Evolutionary conservation across 2,329 filamentous ascomycete species (phyloP).

Genomic region (Ophidiomyces ophidiicola): DNA sequence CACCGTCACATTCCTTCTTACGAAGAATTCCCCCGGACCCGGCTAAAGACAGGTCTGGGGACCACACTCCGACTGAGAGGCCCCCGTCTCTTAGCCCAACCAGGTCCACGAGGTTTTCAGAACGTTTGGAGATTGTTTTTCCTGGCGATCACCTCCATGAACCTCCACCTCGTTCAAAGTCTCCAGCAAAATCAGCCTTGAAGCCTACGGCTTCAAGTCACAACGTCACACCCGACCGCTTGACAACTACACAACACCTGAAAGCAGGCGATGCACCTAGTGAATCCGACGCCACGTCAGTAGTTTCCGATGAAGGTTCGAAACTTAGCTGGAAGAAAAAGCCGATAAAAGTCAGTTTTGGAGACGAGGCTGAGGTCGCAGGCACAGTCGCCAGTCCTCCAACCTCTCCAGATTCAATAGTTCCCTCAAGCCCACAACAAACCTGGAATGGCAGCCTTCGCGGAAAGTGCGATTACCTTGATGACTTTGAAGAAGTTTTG

Average conservation of each 20-base stretch:
- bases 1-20: neutral
- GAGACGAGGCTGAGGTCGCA: conserved; percentile 43
- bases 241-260: conserved; percentile 16
- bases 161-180: conserved; percentile 47
- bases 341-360: conserved; percentile 55
- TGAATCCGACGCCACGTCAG: conserved; percentile 47
- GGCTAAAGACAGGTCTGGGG: conserved; percentile 6
- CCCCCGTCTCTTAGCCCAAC: conserved; percentile 14
- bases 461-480: conserved; percentile 25
- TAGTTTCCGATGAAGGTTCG: conserved; percentile 34
- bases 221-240: conserved; percentile 29
- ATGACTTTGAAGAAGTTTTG: conserved; percentile 45
- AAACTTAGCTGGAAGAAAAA: conserved; percentile 39
- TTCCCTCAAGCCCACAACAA: conserved; percentile 25
- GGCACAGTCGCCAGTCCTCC: conserved; percentile 34
- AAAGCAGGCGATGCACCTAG: conserved; percentile 32
- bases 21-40: neutral
- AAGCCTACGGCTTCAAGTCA: conserved; percentile 39
- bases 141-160: conserved; percentile 41
- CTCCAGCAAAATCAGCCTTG: conserved; percentile 50
- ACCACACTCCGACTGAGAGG: conserved; percentile 3
- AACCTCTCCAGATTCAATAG: conserved; percentile 30
- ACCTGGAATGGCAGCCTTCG: conserved; percentile 21
- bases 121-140: conserved; percentile 38
- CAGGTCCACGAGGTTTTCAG: conserved; percentile 44